Evolutionary conservation across 345 rosid genomes (phyloP).

Genomic region (Erysimum cheiranthoides): DNA sequence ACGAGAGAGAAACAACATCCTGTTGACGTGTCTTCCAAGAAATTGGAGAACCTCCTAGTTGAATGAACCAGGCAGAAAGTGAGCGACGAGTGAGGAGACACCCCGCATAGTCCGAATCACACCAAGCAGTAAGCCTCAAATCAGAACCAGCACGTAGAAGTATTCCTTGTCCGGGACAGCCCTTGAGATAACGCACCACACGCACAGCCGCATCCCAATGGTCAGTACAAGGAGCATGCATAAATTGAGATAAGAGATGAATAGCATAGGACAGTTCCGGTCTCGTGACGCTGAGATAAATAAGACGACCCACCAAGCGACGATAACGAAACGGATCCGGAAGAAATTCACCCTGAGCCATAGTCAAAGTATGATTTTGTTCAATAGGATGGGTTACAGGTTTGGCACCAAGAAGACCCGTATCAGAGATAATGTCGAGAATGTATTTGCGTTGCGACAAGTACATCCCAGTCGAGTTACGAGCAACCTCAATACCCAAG

Average conservation of each 20-base stretch:
- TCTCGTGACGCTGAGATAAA: background rate
- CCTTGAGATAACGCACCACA: background rate
- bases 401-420: background rate
- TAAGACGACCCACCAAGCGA: background rate
- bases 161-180: background rate
- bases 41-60: background rate
- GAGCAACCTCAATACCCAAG: background rate
- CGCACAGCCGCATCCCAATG: background rate
- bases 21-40: background rate
- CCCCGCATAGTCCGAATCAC: background rate
- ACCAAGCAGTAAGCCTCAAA: background rate
- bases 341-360: accelerated
- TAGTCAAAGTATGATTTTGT: background rate
- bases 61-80: background rate
- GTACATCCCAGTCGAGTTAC: background rate
- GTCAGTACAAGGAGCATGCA: background rate
- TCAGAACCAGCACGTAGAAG: accelerated
- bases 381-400: background rate
- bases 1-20: background rate
- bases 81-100: background rate
- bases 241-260: background rate
- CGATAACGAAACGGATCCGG: background rate
- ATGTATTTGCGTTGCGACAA: background rate
- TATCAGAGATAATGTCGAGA: background rate
- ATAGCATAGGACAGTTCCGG: background rate